Evolutionary conservation across 148 eudicot species (phyloP).

Genomic region (Oxyria digyna): DNA sequence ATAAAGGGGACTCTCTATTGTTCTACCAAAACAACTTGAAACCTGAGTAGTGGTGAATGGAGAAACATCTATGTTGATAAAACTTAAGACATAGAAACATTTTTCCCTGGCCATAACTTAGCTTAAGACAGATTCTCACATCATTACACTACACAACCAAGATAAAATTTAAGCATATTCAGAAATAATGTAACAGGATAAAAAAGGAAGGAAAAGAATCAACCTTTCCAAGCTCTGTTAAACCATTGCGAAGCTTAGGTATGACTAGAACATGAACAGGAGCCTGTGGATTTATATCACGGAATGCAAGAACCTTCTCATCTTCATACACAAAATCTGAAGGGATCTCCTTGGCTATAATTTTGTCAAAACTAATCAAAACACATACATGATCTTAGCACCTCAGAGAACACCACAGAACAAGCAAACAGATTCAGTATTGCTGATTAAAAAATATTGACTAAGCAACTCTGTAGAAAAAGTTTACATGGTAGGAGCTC

Average conservation of each 20-base stretch:
- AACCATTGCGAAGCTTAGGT: constrained; percentile 54
- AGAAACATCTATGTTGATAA: neutral
- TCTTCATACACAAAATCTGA: constrained; percentile 57
- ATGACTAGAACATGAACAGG: constrained; percentile 64
- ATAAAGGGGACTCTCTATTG: neutral
- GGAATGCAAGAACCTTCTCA: constrained; percentile 59
- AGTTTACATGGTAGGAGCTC: too few species aligned
- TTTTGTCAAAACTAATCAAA: constrained; percentile 56
- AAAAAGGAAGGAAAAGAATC: constrained; percentile 7
- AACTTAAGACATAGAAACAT: neutral
- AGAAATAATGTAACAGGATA: neutral
- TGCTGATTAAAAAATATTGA: too few species aligned
- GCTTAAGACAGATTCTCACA: neutral
- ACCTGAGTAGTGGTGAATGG: neutral
- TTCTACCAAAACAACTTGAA: neutral
- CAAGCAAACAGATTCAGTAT: too few species aligned
- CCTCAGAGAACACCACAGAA: too few species aligned
- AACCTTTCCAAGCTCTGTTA: constrained; percentile 67
- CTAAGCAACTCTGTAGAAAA: too few species aligned
- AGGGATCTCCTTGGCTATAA: constrained; percentile 64
- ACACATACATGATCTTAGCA: neutral
- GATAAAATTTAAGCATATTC: neutral
- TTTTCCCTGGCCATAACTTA: neutral
- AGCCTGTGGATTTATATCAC: constrained; percentile 67
- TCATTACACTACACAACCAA: neutral